Evolutionary conservation across 768 basidiomycete species (phyloP), one percentile per base, ranked within the genome.

Genomic region (Tricholoma furcatifolium): DNA sequence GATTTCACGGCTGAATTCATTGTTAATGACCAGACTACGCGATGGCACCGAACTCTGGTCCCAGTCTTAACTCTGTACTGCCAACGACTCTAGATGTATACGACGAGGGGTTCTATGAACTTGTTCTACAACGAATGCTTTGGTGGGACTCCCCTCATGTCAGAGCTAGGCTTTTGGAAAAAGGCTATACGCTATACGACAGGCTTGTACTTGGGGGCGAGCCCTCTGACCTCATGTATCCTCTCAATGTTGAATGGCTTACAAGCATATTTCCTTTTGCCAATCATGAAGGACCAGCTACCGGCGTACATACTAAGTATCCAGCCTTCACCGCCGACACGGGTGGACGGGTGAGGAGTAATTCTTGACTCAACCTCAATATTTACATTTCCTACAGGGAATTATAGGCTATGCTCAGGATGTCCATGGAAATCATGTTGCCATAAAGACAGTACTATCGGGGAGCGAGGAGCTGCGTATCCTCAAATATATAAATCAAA

Each of bases 381-480:
- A 9, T 43, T 43, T 14, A 42, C n/a, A 5, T 27, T 36, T 20
- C 41, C 43, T 17, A 5, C 17, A 53, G 51, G 36, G 51, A 18
- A 23, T 11, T 1, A 46, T 57, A 12, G 9, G 20, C 8, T 57
- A 32, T 35, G 56, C 56, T 4, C 46, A 57, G 30, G 47, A 57
- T 47, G 8, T 30, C 6, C 20, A 50, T n/a, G 1, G 39, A 3
- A 12, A 35, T 4, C 56, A 57, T 34, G 56, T 57, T 4, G 56
- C 47, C 3, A 49, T 57, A 14, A 57, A 57, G 31, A 24, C 48
- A 1, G 23, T 57, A 10, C 15, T 45, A 9, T 17, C 45, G 8
- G 46, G 15, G 9, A 53, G 41, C 24, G 27, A 46, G 15, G 56
- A 53, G 21, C 38, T 32, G 14, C 32, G 39, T 2, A 45, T 57